A percentile compares a stretch with the other conserved stretches of the same genome.
These are phyloP conservation scores for Tetraselmis striata DNA, from an alignment of 139 green algal genomes.

Conservation along the genomic window DNA sequence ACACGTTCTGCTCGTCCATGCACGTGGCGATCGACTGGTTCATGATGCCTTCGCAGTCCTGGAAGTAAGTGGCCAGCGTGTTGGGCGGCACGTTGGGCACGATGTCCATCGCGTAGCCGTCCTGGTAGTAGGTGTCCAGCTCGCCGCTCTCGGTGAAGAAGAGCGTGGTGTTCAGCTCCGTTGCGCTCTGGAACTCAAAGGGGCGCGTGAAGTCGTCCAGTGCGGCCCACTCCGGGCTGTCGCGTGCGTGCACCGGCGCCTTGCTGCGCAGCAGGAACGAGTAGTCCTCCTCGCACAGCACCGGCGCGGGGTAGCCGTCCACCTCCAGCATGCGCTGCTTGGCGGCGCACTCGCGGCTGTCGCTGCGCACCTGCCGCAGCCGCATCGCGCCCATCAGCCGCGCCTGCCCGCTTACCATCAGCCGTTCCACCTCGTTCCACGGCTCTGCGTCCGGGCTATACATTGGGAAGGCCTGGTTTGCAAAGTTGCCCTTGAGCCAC, in stretches of 20 bases:
- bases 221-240: background rate
- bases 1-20: slow-evolving; percentile 4
- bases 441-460: background rate
- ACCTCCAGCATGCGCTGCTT: background rate
- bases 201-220: slow-evolving; percentile 12
- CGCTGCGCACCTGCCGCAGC: slow-evolving; percentile 6
- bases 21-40: slow-evolving; percentile 8
- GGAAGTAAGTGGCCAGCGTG: slow-evolving; percentile 2
- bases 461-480: background rate
- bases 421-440: background rate
- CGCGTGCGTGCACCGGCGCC: background rate
- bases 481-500: background rate
- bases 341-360: background rate
- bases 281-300: slow-evolving; percentile 6
- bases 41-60: slow-evolving; percentile 1
- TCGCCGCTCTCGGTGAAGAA: slow-evolving; percentile 4
- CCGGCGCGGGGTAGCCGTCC: background rate
- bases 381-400: slow-evolving; percentile 1
- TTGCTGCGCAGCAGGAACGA: background rate
- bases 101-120: slow-evolving; percentile 26
- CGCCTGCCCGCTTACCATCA: background rate
- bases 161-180: slow-evolving; percentile 9
- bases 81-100: slow-evolving; percentile 23
- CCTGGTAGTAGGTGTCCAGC: slow-evolving; percentile 18
- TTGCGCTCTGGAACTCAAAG: slow-evolving; percentile 6